Conservation (phyloP, 2,329 filamentous ascomycete species). For the Aspergillus nomiae region DNA sequence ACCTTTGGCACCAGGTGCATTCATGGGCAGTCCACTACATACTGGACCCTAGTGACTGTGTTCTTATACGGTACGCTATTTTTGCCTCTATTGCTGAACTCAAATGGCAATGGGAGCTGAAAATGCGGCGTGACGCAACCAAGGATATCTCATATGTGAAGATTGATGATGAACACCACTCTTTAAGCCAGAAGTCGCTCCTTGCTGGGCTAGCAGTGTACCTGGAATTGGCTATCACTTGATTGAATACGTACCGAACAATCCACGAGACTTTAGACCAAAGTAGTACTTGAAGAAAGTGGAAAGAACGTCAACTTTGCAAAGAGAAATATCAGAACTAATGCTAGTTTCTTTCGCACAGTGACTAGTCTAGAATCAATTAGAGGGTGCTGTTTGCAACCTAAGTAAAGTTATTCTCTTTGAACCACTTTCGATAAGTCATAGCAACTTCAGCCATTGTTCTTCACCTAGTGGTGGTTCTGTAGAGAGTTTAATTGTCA, state of each 20-base stretch:
- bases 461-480: too few species aligned
- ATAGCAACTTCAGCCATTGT: too few species aligned
- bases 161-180: neutral
- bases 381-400: too few species aligned
- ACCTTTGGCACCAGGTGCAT: slow-evolving; percentile 21
- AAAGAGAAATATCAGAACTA: neutral
- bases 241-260: neutral
- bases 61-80: slow-evolving; percentile 31
- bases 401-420: neutral
- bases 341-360: neutral
- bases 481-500: too few species aligned
- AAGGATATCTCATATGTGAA: slow-evolving; percentile 27
- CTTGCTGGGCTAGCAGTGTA: neutral
- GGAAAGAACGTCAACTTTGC: neutral
- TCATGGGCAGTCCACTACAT: slow-evolving; percentile 24
- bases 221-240: neutral
- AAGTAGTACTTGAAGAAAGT: neutral
- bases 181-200: neutral
- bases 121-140: slow-evolving; percentile 21
- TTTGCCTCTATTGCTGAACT: slow-evolving; percentile 28
- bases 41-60: slow-evolving; percentile 26
- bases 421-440: neutral
- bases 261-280: neutral
- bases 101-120: slow-evolving; percentile 30
- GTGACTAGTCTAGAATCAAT: neutral